Base-by-base conservation (phyloP, 805 yeast genomes). In the Nakazawaea anatomiae region DNA sequence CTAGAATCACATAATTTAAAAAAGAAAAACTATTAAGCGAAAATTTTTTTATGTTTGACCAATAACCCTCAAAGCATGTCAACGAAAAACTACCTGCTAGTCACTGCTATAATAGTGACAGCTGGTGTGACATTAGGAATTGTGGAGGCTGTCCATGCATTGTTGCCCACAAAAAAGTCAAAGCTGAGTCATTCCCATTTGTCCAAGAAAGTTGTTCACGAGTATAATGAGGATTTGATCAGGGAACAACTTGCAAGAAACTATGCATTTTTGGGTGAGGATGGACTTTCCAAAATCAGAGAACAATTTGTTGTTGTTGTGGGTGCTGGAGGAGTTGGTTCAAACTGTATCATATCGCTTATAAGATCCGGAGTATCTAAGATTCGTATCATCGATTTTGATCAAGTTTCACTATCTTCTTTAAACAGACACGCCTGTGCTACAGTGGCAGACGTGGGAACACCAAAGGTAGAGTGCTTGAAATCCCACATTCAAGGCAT, bases 291-390 rank as follows among this genome's bases (percentile, higher is more conserved):
- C 18, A 80, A 80, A 53, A 79, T 94, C 14, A 80, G 96, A 50
- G 68, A 74, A 10, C 85, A 89, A 60, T 76, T 79, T 51, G 78
- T 91, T 2, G 87, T 89, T 1, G 87, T 92, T 12, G 83, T 81
- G 32, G 99, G 99, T 32, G 94, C 92, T 14, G 99, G 99, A 52
- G 99, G 99, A 52, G 99, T 94, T 40, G 99, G 99, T 2, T 91
- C 97, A 0, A 91, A 97, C 92, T 96, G 85, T 28, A 84, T 87
- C 10, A 85, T 96, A 9, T 89, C 95, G 87, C 75, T 94, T 51
- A 86, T 87, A 1, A 82, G 99, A 60, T 87, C 96, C 14, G 99
- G 99, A 12, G 84, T 91, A 39, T 84, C 86, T 25, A 77, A 80
- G 53, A 65, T 94, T 48, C 77, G 90, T 58, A 76, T 94, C 51